A percentile compares a stretch with the other conserved stretches of the same genome.
Evolutionary conservation across 2,329 filamentous ascomycete genomes (phyloP).

Genomic region (Fusarium odoratissimum): DNA sequence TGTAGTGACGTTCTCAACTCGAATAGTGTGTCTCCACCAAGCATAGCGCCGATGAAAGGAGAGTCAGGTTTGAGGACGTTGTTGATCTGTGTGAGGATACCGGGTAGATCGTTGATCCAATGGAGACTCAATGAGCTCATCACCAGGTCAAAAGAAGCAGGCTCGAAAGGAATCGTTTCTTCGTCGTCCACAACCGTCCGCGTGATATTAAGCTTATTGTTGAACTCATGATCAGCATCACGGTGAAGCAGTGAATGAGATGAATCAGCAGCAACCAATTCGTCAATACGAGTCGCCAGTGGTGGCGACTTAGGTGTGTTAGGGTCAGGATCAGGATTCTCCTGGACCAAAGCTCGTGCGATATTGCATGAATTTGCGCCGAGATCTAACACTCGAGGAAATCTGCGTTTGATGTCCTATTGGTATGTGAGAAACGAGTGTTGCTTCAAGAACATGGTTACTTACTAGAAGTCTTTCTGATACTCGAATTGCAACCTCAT

Average conservation of each 20-base stretch:
- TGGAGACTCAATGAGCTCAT: constrained; percentile 91
- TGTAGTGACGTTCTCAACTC: constrained; percentile 94
- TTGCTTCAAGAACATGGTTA: background rate
- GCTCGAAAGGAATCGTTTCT: constrained; percentile 79
- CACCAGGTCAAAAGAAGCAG: constrained; percentile 87
- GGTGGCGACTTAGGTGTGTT: constrained; percentile 70
- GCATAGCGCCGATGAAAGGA: constrained; percentile 95
- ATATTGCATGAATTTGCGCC: constrained; percentile 97
- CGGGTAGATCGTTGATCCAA: constrained; percentile 97
- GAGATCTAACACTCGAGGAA: constrained; percentile 86
- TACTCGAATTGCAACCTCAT: constrained; percentile 87
- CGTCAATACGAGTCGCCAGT: constrained; percentile 75
- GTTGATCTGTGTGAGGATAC: constrained; percentile 86
- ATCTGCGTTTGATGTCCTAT: constrained; percentile 91
- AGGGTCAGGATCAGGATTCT: constrained; percentile 72
- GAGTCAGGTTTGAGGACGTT: constrained; percentile 87
- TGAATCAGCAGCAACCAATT: constrained; percentile 84
- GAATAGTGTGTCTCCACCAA: constrained; percentile 92
- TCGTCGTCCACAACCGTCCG: constrained; percentile 80
- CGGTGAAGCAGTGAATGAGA: constrained; percentile 83
- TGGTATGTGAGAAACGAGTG: constrained; percentile 24
- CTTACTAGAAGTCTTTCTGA: constrained; percentile 85
- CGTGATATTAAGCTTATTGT: constrained; percentile 76
- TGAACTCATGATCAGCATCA: constrained; percentile 80
- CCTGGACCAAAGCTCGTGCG: constrained; percentile 79